Evolutionary conservation across 176 grass and related monocot species (phyloP).

Genomic region (Bothriochloa decipiens): DNA sequence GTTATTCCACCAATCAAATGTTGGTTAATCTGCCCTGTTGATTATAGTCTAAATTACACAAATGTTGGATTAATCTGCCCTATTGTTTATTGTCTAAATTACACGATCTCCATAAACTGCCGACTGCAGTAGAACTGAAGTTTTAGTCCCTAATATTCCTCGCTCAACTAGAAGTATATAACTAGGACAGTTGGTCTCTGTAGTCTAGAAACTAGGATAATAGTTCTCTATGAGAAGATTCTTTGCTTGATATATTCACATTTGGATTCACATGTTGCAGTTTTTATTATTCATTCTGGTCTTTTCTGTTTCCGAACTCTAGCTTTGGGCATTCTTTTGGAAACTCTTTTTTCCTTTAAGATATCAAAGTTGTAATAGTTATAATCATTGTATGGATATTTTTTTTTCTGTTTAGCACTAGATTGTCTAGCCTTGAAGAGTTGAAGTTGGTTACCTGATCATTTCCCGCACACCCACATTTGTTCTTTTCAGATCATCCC

Average conservation of each 20-base stretch:
- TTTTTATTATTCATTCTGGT: constrained; percentile 29
- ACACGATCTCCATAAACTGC: background rate
- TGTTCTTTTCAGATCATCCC: constrained; percentile 50
- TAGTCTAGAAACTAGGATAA: background rate
- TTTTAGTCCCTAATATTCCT: background rate
- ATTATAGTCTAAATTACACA: background rate
- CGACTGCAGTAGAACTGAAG: background rate
- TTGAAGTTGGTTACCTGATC: constrained; percentile 17
- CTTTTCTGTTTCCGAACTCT: background rate
- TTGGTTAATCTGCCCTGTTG: constrained; percentile 1
- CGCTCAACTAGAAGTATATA: background rate
- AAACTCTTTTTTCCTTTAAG: background rate
- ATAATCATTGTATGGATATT: background rate
- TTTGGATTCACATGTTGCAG: constrained; percentile 20
- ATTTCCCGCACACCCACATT: background rate
- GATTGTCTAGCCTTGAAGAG: background rate
- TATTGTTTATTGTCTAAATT: constrained; percentile 5
- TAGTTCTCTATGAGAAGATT: background rate
- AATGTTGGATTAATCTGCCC: background rate
- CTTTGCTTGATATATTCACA: background rate
- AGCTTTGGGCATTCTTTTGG: background rate
- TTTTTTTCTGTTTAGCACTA: background rate
- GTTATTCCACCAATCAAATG: background rate
- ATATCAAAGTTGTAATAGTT: background rate
- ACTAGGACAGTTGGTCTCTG: background rate